A percentile compares a stretch with the other conserved stretches of the same genome.
Conservation (phyloP, 768 basidiomycete species). For the Boletus speciosus region DNA sequence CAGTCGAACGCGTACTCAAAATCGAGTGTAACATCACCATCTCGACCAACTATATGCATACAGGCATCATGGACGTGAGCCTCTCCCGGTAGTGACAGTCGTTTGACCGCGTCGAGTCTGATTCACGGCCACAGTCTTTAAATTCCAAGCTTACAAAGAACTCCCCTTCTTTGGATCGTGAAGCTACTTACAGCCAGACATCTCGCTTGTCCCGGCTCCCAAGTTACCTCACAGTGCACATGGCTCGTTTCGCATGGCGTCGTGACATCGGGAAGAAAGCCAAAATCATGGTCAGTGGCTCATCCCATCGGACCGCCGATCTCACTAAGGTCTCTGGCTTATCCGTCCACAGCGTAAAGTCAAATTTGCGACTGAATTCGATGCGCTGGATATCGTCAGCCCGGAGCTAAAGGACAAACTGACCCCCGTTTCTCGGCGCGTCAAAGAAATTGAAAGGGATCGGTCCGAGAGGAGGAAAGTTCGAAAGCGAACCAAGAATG, state of each 20-base stretch:
- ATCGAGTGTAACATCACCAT: conserved; percentile 89
- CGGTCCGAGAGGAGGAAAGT: conserved; percentile 80
- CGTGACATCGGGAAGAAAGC: conserved; percentile 88
- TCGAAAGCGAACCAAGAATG: conserved; percentile 65
- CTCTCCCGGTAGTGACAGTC: conserved; percentile 3
- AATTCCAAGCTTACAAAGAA: conserved; percentile 83
- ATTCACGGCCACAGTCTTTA: conserved; percentile 55
- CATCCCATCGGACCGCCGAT: not conserved
- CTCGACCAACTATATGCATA: conserved; percentile 83
- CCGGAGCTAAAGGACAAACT: conserved; percentile 75
- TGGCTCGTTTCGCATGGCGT: conserved; percentile 96
- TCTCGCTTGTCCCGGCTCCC: conserved; percentile 84
- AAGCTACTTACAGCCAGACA: conserved; percentile 77
- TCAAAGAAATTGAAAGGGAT: conserved; percentile 82
- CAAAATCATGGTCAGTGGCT: conserved; percentile 81
- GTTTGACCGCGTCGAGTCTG: not conserved
- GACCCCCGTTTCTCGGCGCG: conserved; percentile 61
- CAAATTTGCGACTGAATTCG: conserved; percentile 87
- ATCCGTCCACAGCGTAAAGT: conserved; percentile 64
- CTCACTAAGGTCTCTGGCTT: not conserved
- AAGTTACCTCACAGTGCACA: conserved; percentile 81
- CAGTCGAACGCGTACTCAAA: conserved; percentile 76
- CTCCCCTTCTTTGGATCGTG: conserved; percentile 73
- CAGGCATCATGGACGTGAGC: conserved; percentile 77
- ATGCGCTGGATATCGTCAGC: conserved; percentile 77